Base-by-base conservation (phyloP, 305 asterid species). In the Fraxinus sp. region DNA sequence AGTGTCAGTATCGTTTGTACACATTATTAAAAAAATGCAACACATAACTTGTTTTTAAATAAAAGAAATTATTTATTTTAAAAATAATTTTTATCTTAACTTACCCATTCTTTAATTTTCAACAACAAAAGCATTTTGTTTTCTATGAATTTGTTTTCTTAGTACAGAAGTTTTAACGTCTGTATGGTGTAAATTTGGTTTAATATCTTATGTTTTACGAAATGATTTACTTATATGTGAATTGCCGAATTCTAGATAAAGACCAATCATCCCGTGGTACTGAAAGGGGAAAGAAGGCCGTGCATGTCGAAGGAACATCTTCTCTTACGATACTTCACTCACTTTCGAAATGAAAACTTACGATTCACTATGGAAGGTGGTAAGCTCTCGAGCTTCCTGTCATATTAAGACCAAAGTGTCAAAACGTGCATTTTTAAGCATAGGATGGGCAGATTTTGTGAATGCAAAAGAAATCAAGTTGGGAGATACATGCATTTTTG, bases 251-350 rank as follows among this genome's bases (percentile, higher is more conserved):
- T 46, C 6, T 3, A 46, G 18, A 46, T 41, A 41, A 41, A 41
- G 10, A 22, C 75, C 78, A 52, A n/a, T 52, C 64, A 3, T 52
- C 64, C 1, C 5, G 28, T 62, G 30, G 13, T 18, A 6, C 9
- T 64, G 10, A 24, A 64, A 10, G 73, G 35, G 16, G 35, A 10
- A 64, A 22, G 33, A 64, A 22, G 4, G 7, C 3, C 70, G 36
- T 5, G 1, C 7, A 35, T 18, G 77, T 78, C 74, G 85, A 79
- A 70, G 55, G 70, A 0, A 24, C 30, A 41, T 73, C 72, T 26
- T 18, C 11, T 14, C 77, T 75, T 16, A 59, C 52, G n/a, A 22
- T 32, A 82, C 84, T 36, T 85, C 14, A 13, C 82, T 82, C 75
- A 6, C 43, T 33, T 4, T 20, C 9, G 18, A 14, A 46, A 55